Base-by-base conservation (phyloP, 257 asterid species). In the Gentiana dahurica region DNA sequence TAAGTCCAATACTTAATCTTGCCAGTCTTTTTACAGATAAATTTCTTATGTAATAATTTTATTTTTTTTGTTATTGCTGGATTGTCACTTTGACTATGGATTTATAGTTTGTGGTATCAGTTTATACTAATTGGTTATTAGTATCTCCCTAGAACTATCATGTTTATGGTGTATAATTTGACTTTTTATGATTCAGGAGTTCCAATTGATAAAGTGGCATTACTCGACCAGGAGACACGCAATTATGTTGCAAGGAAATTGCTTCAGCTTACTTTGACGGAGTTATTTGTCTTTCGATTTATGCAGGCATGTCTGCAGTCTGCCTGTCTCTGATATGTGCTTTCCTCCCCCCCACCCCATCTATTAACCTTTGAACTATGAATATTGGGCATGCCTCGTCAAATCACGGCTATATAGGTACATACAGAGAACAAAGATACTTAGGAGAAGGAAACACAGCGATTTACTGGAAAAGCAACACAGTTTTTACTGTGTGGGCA, bases 161-260 rank as follows among this genome's bases (percentile, higher is more conserved):
- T 11, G 36, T 4, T 32, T 7, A 3, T 3, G 48, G 11, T 7
- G 13, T 6, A 43, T 4, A 44, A 9, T 57, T 36, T 35, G 49
- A 38, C 38, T 34, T 50, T 61, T 60, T 44, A 46, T 64, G 53
- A 60, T 60, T 59, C 78, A 90, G 97, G 97, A 59, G 61, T 90
- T 74, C 95, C 97, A 12, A 70, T 90, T 70, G 97, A 90, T 77
- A 73, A 84, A 77, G 97, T 90, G 69, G 82, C 94, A 56, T 69
- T 55, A 53, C 77, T 90, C 54, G 88, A 79, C 69, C 95, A 82
- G 75, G 82, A 69, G 59, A 84, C 95, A 58, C 94, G 97, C 68
- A 80, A 86, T 74, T 70, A 82, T 67, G 97, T 86, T 24, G 97
- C 96, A 53, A 73, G 45, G 70, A 84, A 82, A 71, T 79, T 90